Percentiles rank a stretch among this genome's conserved stretches.
phyloP scores from a whole-genome alignment of 306 rosid species.

The Medicago lupulina region DNA sequence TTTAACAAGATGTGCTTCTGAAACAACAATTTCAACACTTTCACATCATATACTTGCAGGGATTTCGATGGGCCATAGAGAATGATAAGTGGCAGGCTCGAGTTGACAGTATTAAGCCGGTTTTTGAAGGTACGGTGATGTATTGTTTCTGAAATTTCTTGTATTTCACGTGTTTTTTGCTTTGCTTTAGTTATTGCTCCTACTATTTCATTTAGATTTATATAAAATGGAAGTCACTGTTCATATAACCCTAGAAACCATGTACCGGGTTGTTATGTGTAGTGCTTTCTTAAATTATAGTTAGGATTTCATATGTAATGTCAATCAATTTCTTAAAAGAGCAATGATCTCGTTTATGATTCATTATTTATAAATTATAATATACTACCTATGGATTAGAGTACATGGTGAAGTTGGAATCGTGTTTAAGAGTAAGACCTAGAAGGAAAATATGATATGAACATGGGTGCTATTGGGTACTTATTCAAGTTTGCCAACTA shows the following conservation, averaged over 20 bases:
- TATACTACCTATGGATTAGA: not conserved
- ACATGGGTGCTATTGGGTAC: not conserved
- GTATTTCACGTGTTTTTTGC: not conserved
- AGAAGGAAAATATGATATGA: constrained; percentile 33
- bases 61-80: constrained; percentile 91
- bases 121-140: constrained; percentile 76
- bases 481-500: constrained; percentile 11
- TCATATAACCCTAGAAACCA: constrained; percentile 16
- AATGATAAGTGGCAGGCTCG: constrained; percentile 82
- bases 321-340: constrained; percentile 27
- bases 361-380: not conserved
- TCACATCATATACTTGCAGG: constrained; percentile 52
- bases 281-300: not conserved
- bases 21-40: constrained; percentile 1
- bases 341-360: not conserved
- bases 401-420: not conserved
- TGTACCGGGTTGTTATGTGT: constrained; percentile 5
- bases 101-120: constrained; percentile 76
- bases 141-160: constrained; percentile 18
- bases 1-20: constrained; percentile 18
- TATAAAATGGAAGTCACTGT: not conserved
- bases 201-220: constrained; percentile 11
- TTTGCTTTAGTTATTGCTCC: constrained; percentile 7
- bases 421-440: constrained; percentile 22
- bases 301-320: constrained; percentile 12